Evolutionary conservation across 805 yeast genomes (phyloP), one percentile per base, ranked within the genome.

Genomic region (Myxozyma neotropica): DNA sequence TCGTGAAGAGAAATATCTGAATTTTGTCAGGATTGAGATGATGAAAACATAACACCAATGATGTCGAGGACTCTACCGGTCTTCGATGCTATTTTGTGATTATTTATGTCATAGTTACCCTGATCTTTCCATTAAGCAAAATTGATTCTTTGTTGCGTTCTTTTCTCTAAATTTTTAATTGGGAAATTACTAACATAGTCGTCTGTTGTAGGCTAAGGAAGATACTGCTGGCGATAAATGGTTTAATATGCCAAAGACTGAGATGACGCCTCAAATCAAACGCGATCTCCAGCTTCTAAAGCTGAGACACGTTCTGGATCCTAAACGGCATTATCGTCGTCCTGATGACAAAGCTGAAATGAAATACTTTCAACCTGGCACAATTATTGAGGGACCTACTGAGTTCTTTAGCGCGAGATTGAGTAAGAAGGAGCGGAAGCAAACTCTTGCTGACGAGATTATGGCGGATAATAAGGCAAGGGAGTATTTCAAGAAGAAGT

Each of bases 271-370:
- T 1, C 80, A 81, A 29, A 71, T 88, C 21, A 87, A 87, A 69
- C 80, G 96, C 59, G 98, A 94, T 72, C 71, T 94, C 67, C 77
- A 84, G 69, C 75, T 94, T 15, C 78, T 94, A 60, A 86, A 89
- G 70, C 89, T 93, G 76, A 84, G 99, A 74, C 87, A 88, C 57
- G 96, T 91, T 8, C 79, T 94, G 63, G 98, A 94, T 71, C 98
- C 97, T 6, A 94, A 94, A 75, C 82, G 97, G 68, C 96, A 90
- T 74, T 94, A 94, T 75, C 90, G 89, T 74, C 57, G 57, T 15
- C 66, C 57, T 12, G 56, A 54, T 31, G 84, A 84, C 62, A 68
- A 68, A 33, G 80, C 79, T 51, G 79, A 80, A 6, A 93, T 96
- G 47, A 89, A 88, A 69, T 83, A 79, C 65, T 91, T 94, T 72